phyloP scores from a whole-genome alignment of 208 protist genomes.

The Trypanosoma cruzi region DNA sequence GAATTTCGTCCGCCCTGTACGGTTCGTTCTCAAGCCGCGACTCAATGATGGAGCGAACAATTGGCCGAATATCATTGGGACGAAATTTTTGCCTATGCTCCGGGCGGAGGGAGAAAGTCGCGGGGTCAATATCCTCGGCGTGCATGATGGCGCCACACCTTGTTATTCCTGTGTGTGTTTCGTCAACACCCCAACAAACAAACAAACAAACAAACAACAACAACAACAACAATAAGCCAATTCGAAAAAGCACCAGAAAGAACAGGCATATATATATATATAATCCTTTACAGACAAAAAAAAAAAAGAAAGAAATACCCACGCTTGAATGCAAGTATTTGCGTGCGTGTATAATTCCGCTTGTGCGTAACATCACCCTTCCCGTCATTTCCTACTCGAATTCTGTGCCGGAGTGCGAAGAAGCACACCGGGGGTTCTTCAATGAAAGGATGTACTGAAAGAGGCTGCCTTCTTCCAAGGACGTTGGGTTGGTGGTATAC shows the following conservation, averaged over 20 bases:
- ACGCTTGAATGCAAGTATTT: background rate
- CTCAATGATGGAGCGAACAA: slow-evolving; percentile 79
- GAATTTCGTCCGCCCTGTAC: slow-evolving; percentile 92
- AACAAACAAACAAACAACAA: slow-evolving; percentile 12
- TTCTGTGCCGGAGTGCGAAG: background rate
- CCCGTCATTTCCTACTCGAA: background rate
- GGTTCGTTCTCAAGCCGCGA: slow-evolving; percentile 81
- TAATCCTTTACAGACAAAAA: slow-evolving; percentile 7
- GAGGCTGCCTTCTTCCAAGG: background rate
- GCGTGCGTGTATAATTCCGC: background rate
- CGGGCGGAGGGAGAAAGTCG: slow-evolving; percentile 90
- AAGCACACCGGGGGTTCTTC: background rate
- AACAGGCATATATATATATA: slow-evolving; percentile 14
- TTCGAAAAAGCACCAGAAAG: background rate
- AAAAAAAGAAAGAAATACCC: background rate
- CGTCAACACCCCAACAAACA: background rate
- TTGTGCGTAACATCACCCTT: background rate
- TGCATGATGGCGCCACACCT: slow-evolving; percentile 44
- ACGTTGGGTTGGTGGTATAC: background rate
- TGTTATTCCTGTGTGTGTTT: background rate
- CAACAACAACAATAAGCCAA: slow-evolving; percentile 8
- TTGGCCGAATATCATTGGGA: slow-evolving; percentile 74
- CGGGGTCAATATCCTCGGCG: slow-evolving; percentile 53
- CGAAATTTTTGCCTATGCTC: slow-evolving; percentile 88
- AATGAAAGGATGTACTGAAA: slow-evolving; percentile 19